These are phyloP conservation scores for Rhodomyrtus psidioides DNA, from an alignment of 441 rosid species.

Conservation along the genomic window DNA sequence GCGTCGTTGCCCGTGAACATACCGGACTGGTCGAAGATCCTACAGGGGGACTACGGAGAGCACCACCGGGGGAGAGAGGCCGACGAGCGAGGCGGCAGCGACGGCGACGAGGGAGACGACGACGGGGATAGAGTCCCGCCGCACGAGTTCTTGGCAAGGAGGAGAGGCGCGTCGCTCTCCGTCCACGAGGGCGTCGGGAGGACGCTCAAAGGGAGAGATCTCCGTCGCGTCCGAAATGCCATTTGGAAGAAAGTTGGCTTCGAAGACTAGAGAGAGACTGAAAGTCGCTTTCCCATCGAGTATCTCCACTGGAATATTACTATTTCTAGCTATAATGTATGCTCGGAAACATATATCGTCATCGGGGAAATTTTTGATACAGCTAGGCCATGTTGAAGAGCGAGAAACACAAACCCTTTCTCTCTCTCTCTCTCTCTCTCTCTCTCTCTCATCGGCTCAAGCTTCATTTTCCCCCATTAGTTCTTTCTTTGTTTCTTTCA, in stretches of 20 bases:
- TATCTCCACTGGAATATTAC: not conserved
- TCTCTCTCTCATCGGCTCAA: not conserved
- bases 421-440: not conserved
- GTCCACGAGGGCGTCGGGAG: conserved; percentile 52
- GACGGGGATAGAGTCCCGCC: conserved; percentile 39
- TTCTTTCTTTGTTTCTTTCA: not conserved
- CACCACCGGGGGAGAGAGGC: conserved; percentile 7
- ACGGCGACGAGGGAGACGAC: conserved; percentile 7
- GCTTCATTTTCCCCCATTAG: not conserved
- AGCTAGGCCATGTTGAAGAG: not conserved
- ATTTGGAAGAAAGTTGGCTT: conserved; percentile 65
- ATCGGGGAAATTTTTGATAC: not conserved
- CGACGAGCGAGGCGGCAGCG: conserved; percentile 13
- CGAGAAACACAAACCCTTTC: not conserved
- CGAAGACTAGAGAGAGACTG: conserved; percentile 35
- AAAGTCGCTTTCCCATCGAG: not conserved
- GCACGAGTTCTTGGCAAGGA: conserved; percentile 47
- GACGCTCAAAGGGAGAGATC: conserved; percentile 57
- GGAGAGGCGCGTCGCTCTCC: conserved; percentile 54
- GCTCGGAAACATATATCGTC: not conserved
- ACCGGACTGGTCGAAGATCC: conserved; percentile 86
- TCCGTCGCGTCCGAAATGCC: conserved; percentile 46
- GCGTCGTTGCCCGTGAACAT: conserved; percentile 70
- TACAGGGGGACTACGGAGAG: conserved; percentile 26
- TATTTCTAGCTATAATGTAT: not conserved